phyloP scores from a whole-genome alignment of 2,329 filamentous ascomycete species.

The Chalaropsis thielavioides region DNA sequence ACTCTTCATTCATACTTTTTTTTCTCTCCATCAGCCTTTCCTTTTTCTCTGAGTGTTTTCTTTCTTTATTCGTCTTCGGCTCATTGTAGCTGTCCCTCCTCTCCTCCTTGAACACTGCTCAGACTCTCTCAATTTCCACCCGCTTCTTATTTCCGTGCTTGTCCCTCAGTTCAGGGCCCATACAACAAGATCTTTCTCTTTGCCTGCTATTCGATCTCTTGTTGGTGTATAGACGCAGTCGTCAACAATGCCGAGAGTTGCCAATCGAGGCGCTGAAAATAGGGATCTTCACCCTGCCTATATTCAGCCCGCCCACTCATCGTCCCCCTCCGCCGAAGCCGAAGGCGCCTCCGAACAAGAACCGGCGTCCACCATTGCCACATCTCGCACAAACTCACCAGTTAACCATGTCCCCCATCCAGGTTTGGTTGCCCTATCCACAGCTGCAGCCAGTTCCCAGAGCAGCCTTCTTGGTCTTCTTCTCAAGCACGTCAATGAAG shows the following conservation, averaged over 20 bases:
- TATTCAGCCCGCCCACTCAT: background rate
- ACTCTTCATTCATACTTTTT: background rate
- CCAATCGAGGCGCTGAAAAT: background rate
- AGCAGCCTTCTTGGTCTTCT: conserved; percentile 14
- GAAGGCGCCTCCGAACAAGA: background rate
- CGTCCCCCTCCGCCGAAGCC: conserved; percentile 1
- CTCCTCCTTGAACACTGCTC: background rate
- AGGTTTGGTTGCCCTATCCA: conserved; percentile 10
- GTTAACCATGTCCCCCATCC: background rate
- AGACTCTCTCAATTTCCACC: background rate
- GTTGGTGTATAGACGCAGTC: background rate
- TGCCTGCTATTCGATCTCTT: background rate
- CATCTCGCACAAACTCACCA: background rate
- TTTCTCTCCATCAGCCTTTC: background rate
- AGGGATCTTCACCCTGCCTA: background rate
- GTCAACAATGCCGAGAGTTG: background rate
- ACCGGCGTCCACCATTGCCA: conserved; percentile 8
- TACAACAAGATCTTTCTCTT: background rate
- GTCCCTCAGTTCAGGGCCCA: background rate
- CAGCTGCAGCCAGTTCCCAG: conserved; percentile 11
- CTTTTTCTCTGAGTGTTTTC: background rate
- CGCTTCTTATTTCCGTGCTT: background rate
- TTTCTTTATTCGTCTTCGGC: background rate
- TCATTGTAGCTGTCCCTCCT: background rate
- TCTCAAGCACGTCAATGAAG: conserved; percentile 28